phyloP scores from a whole-genome alignment of 2,329 filamentous ascomycete species.

The Diaporthe sp. region DNA sequence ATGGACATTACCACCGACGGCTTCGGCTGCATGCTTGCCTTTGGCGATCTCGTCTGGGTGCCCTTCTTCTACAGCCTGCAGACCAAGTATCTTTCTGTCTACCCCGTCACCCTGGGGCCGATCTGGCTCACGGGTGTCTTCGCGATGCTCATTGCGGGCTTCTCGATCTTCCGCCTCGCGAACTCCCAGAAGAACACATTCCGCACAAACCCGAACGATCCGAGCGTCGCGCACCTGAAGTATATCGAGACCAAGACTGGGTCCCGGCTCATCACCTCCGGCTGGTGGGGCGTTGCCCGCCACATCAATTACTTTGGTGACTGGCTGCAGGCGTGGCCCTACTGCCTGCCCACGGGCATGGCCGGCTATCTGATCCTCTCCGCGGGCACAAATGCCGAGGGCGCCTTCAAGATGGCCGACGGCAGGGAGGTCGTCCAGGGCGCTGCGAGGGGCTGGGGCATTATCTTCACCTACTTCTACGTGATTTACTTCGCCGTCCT shows the following conservation, averaged over 20 bases:
- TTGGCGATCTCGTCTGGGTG: conserved; percentile 93
- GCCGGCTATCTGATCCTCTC: conserved; percentile 83
- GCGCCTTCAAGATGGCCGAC: conserved; percentile 69
- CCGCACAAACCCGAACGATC: conserved; percentile 87
- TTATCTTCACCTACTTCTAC: conserved; percentile 94
- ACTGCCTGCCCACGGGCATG: conserved; percentile 86
- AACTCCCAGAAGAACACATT: conserved; percentile 97
- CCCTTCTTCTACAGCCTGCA: conserved; percentile 91
- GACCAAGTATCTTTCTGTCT: conserved; percentile 84
- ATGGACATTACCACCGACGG: conserved; percentile 96
- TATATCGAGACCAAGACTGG: conserved; percentile 89
- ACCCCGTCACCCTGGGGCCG: conserved; percentile 84
- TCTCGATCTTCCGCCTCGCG: conserved; percentile 91
- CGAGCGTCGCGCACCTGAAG: conserved; percentile 82
- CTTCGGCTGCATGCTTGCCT: conserved; percentile 95
- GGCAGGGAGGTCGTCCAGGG: conserved; percentile 78
- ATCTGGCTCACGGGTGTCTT: conserved; percentile 75
- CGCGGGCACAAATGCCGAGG: conserved; percentile 63
- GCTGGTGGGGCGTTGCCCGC: conserved; percentile 93
- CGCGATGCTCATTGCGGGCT: conserved; percentile 79
- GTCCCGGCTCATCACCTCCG: conserved; percentile 83
- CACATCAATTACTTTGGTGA: conserved; percentile 98
- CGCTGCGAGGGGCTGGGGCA: conserved; percentile 84
- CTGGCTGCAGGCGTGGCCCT: conserved; percentile 94
- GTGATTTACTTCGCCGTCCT: conserved; percentile 91